Evolutionary conservation across 208 protist genomes (phyloP).

Genomic region (Acanthamoeba quina): DNA sequence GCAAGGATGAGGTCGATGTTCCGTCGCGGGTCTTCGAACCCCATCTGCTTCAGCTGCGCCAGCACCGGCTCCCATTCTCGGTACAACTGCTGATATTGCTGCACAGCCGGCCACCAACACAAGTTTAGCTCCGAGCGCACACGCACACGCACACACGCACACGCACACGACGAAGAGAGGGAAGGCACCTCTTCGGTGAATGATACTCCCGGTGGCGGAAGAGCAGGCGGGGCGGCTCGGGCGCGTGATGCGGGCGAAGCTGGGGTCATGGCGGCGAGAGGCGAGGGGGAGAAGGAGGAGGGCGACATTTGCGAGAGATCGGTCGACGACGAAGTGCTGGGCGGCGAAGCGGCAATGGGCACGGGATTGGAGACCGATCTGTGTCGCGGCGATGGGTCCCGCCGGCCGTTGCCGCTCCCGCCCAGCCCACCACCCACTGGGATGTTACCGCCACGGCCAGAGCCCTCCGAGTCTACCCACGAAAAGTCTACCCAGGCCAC

Average conservation of each 20-base stretch:
- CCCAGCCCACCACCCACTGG: background rate
- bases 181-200: constrained; percentile 8
- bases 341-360: background rate
- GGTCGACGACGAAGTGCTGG: background rate
- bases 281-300: background rate
- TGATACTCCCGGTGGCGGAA: background rate
- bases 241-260: background rate
- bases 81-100: constrained; percentile 56
- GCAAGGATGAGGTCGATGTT: constrained; percentile 50
- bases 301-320: constrained; percentile 39
- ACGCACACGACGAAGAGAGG: background rate
- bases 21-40: constrained; percentile 3
- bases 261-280: background rate
- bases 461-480: constrained; percentile 10
- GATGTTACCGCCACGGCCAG: background rate
- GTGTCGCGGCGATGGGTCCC: background rate
- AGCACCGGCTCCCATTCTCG: constrained; percentile 19
- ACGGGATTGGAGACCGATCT: constrained; percentile 25
- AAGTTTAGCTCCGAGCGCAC: background rate
- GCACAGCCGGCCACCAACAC: background rate
- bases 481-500: constrained; percentile 1
- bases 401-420: background rate
- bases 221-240: background rate
- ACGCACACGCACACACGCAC: background rate
- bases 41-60: constrained; percentile 37